A percentile compares a stretch with the other conserved stretches of the same genome.
phyloP scores from a whole-genome alignment of 495 filamentous ascomycete species.

The Penicillium ucsense region DNA sequence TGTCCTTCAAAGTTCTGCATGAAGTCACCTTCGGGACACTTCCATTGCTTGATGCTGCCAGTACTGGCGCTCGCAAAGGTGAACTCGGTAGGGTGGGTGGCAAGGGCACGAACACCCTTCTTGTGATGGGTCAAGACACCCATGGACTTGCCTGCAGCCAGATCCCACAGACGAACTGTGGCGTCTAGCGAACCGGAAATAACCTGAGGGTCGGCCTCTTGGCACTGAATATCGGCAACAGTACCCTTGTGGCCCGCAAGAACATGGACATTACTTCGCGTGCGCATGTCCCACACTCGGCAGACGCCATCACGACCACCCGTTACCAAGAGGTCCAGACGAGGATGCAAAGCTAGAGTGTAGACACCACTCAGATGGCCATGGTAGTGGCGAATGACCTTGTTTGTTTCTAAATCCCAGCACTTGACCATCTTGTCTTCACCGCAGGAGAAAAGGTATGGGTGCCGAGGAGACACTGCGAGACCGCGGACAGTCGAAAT shows the following conservation, averaged over 20 bases:
- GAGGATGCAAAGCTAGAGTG: slow-evolving; percentile 82
- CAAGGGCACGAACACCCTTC: slow-evolving; percentile 82
- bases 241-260: slow-evolving; percentile 83
- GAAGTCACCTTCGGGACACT: slow-evolving; percentile 94
- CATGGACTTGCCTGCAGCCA: slow-evolving; percentile 95
- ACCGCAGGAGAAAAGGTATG: slow-evolving; percentile 94
- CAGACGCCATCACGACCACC: slow-evolving; percentile 91
- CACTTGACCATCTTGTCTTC: slow-evolving; percentile 99
- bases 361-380: slow-evolving; percentile 96
- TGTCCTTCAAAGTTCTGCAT: slow-evolving; percentile 99
- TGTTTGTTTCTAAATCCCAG: slow-evolving; percentile 98
- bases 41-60: slow-evolving; percentile 97
- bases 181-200: slow-evolving; percentile 85
- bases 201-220: slow-evolving; percentile 94
- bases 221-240: slow-evolving; percentile 78
- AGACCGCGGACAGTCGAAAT: slow-evolving; percentile 93
- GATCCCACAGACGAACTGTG: slow-evolving; percentile 90
- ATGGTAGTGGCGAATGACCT: slow-evolving; percentile 97
- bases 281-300: slow-evolving; percentile 98
- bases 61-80: slow-evolving; percentile 92
- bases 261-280: slow-evolving; percentile 89
- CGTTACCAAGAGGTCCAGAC: slow-evolving; percentile 87
- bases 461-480: slow-evolving; percentile 87
- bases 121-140: slow-evolving; percentile 96
- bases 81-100: slow-evolving; percentile 85